Evolutionary conservation across 768 basidiomycete genomes (phyloP).

Genomic region (Tricholoma bakamatsutake): DNA sequence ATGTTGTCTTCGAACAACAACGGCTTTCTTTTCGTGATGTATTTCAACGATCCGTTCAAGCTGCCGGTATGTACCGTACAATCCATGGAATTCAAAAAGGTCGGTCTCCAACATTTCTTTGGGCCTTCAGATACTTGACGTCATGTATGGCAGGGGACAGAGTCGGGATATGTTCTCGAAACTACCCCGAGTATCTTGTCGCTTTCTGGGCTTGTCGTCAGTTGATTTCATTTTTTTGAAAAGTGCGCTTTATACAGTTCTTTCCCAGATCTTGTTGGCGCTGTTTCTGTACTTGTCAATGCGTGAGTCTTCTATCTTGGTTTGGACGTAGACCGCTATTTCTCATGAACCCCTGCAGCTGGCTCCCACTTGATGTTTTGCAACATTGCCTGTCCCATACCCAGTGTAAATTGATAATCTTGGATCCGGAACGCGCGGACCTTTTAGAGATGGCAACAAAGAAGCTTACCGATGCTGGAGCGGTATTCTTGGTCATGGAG

Average conservation of each 20-base stretch:
- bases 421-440: constrained; percentile 41
- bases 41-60: constrained; percentile 26
- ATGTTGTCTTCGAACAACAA: constrained; percentile 43
- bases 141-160: constrained; percentile 24
- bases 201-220: constrained; percentile 41
- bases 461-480: neutral
- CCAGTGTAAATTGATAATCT: constrained; percentile 32
- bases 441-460: neutral
- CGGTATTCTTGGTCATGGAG: neutral
- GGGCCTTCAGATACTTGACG: neutral
- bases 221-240: constrained; percentile 2
- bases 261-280: constrained; percentile 35
- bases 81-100: constrained; percentile 43
- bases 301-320: constrained; percentile 21
- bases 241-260: no score
- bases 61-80: constrained; percentile 28
- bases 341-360: constrained; percentile 15
- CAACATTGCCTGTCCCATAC: constrained; percentile 38
- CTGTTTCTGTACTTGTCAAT: constrained; percentile 39
- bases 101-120: constrained; percentile 1
- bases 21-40: constrained; percentile 36
- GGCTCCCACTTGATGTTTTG: constrained; percentile 33
- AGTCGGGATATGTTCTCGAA: constrained; percentile 41
- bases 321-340: neutral
- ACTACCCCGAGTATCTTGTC: constrained; percentile 38